A percentile compares a stretch with the other conserved stretches of the same genome.
Evolutionary conservation across 805 yeast genomes (phyloP).

Genomic region (Candida sanyiensis): DNA sequence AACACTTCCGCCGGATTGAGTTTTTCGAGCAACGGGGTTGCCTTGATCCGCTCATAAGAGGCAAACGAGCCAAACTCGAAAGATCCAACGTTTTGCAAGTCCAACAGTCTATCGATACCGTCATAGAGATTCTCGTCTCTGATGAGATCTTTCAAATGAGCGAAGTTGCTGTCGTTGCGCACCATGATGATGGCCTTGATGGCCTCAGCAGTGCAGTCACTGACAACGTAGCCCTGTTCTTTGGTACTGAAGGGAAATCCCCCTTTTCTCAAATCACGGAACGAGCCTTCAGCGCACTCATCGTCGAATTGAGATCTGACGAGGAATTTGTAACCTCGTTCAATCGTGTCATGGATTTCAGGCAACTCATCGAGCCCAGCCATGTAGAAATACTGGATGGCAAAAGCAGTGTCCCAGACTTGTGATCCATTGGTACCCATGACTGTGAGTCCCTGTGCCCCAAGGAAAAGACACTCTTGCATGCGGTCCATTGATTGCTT

Average conservation of each 20-base stretch:
- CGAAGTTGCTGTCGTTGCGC: constrained; percentile 51
- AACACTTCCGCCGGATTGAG: constrained; percentile 97
- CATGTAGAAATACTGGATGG: constrained; percentile 72
- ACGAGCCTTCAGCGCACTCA: constrained; percentile 71
- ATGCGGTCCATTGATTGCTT: constrained; percentile 49
- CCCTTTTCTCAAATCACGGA: constrained; percentile 77
- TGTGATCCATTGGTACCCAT: constrained; percentile 98
- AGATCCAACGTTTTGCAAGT: constrained; percentile 70
- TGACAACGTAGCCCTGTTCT: constrained; percentile 92
- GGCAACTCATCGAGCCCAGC: constrained; percentile 74
- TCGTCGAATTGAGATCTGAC: constrained; percentile 80
- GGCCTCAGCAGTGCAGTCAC: constrained; percentile 96
- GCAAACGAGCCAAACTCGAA: constrained; percentile 90
- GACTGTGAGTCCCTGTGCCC: constrained; percentile 85
- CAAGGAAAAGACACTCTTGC: constrained; percentile 75
- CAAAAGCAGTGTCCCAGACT: constrained; percentile 94
- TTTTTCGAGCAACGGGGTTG: constrained; percentile 67
- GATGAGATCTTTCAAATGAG: constrained; percentile 45
- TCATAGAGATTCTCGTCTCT: constrained; percentile 47
- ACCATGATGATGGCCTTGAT: constrained; percentile 93
- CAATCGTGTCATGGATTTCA: constrained; percentile 57
- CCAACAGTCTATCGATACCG: constrained; percentile 71
- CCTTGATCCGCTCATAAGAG: constrained; percentile 81
- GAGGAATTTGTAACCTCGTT: constrained; percentile 64
- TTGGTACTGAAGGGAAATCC: constrained; percentile 97